Conservation (phyloP, 345 rosid species). For the Anastatica hierochuntica region DNA sequence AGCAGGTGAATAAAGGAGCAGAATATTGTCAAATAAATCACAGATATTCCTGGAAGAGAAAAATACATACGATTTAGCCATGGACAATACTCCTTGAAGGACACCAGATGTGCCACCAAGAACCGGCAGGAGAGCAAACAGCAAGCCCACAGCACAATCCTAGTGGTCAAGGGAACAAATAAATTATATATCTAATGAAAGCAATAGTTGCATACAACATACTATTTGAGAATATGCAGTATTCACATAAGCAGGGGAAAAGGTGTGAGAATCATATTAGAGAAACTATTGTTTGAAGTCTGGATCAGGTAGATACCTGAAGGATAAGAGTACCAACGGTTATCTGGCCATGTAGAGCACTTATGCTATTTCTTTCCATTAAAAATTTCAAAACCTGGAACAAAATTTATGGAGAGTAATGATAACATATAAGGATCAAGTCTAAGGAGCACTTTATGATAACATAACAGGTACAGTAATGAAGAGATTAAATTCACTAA, state of each 20-base stretch:
- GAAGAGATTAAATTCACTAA: neutral
- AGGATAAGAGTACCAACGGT: conserved; percentile 83
- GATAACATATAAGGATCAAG: neutral
- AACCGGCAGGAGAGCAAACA: conserved; percentile 92
- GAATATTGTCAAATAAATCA: neutral
- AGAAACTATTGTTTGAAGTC: too few species aligned
- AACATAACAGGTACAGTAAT: conserved; percentile 5
- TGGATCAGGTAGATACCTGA: conserved; percentile 41
- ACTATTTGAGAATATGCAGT: neutral
- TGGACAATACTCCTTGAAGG: conserved; percentile 75
- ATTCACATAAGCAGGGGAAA: neutral
- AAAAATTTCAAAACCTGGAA: conserved; percentile 75
- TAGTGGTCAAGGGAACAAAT: conserved; percentile 17
- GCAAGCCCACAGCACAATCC: conserved; percentile 93
- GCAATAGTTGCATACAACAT: conserved; percentile 1
- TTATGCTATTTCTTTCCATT: conserved; percentile 76
- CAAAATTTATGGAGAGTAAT: conserved; percentile 1
- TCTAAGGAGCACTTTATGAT: neutral
- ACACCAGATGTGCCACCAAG: conserved; percentile 83
- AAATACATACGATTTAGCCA: conserved; percentile 69
- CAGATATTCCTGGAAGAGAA: neutral
- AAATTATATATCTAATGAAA: conserved; percentile 1
- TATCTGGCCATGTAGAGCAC: conserved; percentile 79
- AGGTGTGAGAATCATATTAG: neutral
- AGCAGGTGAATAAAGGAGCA: conserved; percentile 2